Percentiles rank a stretch among this genome's conserved stretches.
phyloP scores from a whole-genome alignment of 2,329 filamentous ascomycete species.

The Karstenula rhodostoma region DNA sequence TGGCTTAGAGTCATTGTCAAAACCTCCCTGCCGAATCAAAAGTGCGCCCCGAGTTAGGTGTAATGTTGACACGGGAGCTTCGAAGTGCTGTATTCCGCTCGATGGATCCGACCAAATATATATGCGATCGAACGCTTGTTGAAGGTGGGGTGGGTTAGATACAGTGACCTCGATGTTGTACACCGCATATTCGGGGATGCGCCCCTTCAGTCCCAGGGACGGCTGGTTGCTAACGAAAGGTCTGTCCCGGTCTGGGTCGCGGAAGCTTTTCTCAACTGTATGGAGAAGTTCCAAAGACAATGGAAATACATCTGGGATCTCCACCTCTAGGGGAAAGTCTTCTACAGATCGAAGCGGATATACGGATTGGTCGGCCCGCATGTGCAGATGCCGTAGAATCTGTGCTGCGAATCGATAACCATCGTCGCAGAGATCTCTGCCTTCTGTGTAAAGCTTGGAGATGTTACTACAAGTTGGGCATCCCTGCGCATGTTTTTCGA shows the following conservation, averaged over 20 bases:
- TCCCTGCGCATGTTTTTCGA: constrained; percentile 37
- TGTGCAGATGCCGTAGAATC: constrained; percentile 32
- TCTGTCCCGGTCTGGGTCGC: constrained; percentile 22
- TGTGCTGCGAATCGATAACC: constrained; percentile 33
- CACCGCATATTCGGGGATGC: constrained; percentile 14
- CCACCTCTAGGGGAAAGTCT: constrained; percentile 22
- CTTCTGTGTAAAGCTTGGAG: constrained; percentile 29
- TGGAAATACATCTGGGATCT: constrained; percentile 32
- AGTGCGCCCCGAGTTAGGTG: constrained; percentile 25
- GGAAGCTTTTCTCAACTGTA: constrained; percentile 29
- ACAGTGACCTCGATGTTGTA: constrained; percentile 18
- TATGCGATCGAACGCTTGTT: constrained; percentile 28
- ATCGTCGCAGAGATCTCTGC: constrained; percentile 27
- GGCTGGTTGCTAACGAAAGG: constrained; percentile 33
- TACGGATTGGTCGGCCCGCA: constrained; percentile 30
- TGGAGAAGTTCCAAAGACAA: constrained; percentile 28
- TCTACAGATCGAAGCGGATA: constrained; percentile 28
- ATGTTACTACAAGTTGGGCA: constrained; percentile 34
- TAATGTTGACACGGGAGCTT: constrained; percentile 26
- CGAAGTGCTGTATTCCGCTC: constrained; percentile 22
- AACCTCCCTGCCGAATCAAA: constrained; percentile 22
- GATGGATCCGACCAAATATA: constrained; percentile 24
- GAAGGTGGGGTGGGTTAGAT: constrained; percentile 14
- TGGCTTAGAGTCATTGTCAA: not conserved
- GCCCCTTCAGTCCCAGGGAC: constrained; percentile 12